Base-by-base conservation (phyloP, 306 rosid genomes). In the Vigna nakashimae region DNA sequence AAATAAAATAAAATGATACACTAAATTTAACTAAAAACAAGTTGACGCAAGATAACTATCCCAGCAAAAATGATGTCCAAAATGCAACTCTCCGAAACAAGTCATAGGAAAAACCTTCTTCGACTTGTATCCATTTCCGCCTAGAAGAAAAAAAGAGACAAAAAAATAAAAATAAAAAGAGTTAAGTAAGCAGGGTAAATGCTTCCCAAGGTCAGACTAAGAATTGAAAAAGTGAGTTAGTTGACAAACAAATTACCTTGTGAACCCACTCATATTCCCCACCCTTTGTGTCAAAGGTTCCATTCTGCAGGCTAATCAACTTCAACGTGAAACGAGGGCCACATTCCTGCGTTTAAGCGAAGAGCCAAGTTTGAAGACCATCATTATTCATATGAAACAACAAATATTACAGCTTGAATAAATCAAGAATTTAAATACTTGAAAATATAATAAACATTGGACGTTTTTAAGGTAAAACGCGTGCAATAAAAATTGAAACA, bases 101-200 rank as follows among this genome's bases (percentile, higher is more conserved):
- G 48, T 88, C 82, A 95, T 63, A 95, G 85, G 90, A 95, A 95
- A 82, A 95, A 95, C 81, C 99, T 92, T 86, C 99, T 89, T 22
- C 99, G 86, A 87, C 99, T 92, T 2, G 98, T 95, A 85, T 95
- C 99, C 98, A 95, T 95, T 84, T 95, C 98, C 72, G 96, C 86
- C 99, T 95, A 64, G 65, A 88, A 76, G 81, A 68, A 24, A 38
- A 57, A 15, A 9, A 24, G 18, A 48, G 17, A 22, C 17, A 30
- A 49, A n/a, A 20, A 82, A 66, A 42, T 57, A 65, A 26, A 62
- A 30, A 18, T 1, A 1, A 9, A 38, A 34, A 74, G 20, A 30
- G 52, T 40, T 42, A 83, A 71, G 34, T 17, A 48, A n/a, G 55
- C 17, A 36, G 3, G 28, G 28, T 26, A 26, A 26, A 26, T 26